Evolutionary conservation across 495 filamentous ascomycete genomes (phyloP).

Genomic region (Geoglossum glabrum): DNA sequence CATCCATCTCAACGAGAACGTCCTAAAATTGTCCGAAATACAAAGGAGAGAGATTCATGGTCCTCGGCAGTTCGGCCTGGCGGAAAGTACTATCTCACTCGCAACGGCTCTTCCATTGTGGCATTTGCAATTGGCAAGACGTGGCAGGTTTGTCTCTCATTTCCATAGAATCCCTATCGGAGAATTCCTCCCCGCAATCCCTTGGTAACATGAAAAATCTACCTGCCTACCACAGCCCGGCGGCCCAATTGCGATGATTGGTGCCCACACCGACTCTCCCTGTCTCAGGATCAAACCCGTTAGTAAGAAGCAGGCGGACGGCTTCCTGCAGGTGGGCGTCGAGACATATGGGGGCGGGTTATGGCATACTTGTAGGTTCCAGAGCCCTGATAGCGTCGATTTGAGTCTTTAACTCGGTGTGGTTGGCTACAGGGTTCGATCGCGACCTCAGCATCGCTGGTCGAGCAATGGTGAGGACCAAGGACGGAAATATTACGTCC

Average conservation of each 20-base stretch:
- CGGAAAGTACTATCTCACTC: constrained; percentile 89
- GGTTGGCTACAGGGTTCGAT: constrained; percentile 51
- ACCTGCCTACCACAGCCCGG: constrained; percentile 35
- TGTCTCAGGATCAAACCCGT: constrained; percentile 82
- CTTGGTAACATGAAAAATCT: not conserved
- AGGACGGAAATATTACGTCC: constrained; percentile 54
- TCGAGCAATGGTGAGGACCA: constrained; percentile 58
- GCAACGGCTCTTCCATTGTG: constrained; percentile 82
- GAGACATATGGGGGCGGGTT: constrained; percentile 89
- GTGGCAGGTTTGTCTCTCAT: constrained; percentile 42
- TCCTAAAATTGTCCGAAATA: not conserved
- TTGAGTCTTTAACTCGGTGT: not conserved
- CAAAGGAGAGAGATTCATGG: constrained; percentile 76
- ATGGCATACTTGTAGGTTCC: constrained; percentile 36
- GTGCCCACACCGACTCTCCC: constrained; percentile 90
- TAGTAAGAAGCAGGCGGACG: constrained; percentile 66
- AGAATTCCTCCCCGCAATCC: not conserved
- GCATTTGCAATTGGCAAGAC: constrained; percentile 84
- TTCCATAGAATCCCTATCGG: not conserved
- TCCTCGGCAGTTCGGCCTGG: constrained; percentile 56
- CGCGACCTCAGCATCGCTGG: constrained; percentile 84
- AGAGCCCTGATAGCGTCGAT: not conserved
- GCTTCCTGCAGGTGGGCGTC: constrained; percentile 89
- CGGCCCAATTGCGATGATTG: constrained; percentile 86
- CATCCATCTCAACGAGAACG: not conserved